phyloP scores from a whole-genome alignment of 768 basidiomycete genomes.

The Boletus tomentosulus region DNA sequence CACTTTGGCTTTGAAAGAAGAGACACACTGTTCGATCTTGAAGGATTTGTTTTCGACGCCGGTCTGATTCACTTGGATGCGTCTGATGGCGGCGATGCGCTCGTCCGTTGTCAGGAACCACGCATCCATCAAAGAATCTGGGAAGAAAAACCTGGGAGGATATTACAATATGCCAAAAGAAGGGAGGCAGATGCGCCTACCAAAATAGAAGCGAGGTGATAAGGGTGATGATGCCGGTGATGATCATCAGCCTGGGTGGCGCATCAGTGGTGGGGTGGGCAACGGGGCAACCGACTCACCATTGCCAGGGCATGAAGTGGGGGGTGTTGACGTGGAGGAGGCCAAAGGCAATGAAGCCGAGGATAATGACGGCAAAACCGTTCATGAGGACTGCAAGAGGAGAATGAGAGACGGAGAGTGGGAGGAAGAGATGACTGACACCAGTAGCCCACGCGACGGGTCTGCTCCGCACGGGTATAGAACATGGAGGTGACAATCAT shows the following conservation, averaged over 20 bases:
- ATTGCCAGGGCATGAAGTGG: constrained; percentile 71
- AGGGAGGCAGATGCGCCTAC: constrained; percentile 29
- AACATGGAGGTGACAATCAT: constrained; percentile 64
- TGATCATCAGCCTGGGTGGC: constrained; percentile 62
- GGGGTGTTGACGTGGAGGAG: constrained; percentile 54
- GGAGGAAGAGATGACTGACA: constrained; percentile 31
- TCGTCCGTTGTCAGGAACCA: constrained; percentile 71
- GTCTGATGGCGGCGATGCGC: constrained; percentile 59
- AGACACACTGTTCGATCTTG: constrained; percentile 68
- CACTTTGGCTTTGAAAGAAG: constrained; percentile 10
- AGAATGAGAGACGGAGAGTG: constrained; percentile 1
- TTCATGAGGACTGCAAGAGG: constrained; percentile 65
- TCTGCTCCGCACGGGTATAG: constrained; percentile 47
- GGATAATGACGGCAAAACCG: constrained; percentile 65
- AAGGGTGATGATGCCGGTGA: constrained; percentile 63
- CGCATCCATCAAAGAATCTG: constrained; percentile 72
- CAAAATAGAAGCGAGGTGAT: constrained; percentile 59
- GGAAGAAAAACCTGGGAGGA: constrained; percentile 65
- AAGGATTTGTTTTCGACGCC: constrained; percentile 79
- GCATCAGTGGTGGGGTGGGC: constrained; percentile 4
- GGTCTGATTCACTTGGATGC: constrained; percentile 69
- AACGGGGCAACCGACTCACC: constrained; percentile 37
- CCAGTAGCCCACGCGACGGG: constrained; percentile 48
- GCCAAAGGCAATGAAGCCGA: constrained; percentile 68
- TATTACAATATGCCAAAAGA: neutral